These are phyloP conservation scores for Kickxella alabastrina DNA, from an alignment of 192 early-diverging fungal species.

Conservation along the genomic window DNA sequence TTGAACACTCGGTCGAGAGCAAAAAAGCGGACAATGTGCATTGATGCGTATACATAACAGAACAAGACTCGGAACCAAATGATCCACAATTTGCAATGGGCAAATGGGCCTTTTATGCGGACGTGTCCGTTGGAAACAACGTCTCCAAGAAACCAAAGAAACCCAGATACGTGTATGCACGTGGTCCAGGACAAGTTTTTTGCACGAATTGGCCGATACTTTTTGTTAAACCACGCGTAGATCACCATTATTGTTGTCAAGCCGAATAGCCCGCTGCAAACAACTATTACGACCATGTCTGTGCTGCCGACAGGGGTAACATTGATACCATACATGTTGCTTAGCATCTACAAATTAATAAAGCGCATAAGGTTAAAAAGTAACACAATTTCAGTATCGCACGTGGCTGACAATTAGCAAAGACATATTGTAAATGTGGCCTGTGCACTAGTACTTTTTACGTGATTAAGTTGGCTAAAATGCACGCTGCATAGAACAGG, in stretches of 20 bases:
- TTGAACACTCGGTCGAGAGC: conserved; percentile 48
- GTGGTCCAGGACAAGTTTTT: conserved; percentile 40
- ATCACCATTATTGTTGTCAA: conserved; percentile 25
- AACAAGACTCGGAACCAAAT: conserved; percentile 41
- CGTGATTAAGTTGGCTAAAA: too few species aligned
- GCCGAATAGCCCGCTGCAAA: conserved; percentile 15
- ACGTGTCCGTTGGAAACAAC: conserved; percentile 38
- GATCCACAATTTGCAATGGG: conserved; percentile 41
- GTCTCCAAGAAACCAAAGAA: conserved; percentile 46
- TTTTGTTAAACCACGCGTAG: conserved; percentile 42
- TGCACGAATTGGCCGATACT: conserved; percentile 43
- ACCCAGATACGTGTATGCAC: conserved; percentile 25
- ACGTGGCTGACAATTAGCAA: too few species aligned
- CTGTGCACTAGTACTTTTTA: too few species aligned
- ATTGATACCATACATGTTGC: background rate
- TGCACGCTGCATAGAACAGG: too few species aligned
- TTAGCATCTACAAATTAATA: conserved; percentile 16
- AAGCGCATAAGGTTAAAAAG: too few species aligned
- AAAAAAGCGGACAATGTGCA: conserved; percentile 38
- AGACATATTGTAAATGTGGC: too few species aligned
- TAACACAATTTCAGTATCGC: too few species aligned
- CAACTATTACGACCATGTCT: conserved; percentile 18
- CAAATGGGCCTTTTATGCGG: conserved; percentile 15
- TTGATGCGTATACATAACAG: conserved; percentile 24
- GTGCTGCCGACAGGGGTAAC: conserved; percentile 10